Base-by-base conservation (phyloP, 2,329 filamentous ascomycete species). In the Lasiodiplodia sp. region DNA sequence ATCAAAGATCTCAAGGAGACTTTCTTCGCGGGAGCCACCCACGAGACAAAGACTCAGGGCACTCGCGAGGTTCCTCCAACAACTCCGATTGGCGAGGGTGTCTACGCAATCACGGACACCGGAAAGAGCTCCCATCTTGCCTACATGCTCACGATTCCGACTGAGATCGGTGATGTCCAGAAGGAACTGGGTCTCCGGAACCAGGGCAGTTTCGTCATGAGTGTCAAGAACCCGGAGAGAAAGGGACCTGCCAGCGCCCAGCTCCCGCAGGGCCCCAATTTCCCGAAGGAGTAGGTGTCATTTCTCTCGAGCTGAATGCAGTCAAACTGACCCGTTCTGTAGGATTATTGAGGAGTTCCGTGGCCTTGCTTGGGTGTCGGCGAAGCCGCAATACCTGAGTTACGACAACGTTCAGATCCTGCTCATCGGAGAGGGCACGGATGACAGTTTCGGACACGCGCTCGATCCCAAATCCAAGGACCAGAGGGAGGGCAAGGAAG, bases 81-180 rank as follows among this genome's bases (percentile, higher is more conserved):
- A 1, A 90, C 87, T 0, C 92, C 92, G 0, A 84, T 94, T n/a
- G 94, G 89, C 0, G 93, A 97, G 77, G 94, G 94, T 0, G 88
- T 97, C 0, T 97, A 97, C 73, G 91, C 91, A 0, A 89, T 97
- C 65, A 93, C 91, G 0, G 88, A 86, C 2, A 92, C 90, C 0
- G 89, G 88, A 1, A 84, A 89, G 0, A 87, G 91, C 58, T 92
- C 89, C 2, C 93, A 97, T 73, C 83, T 97, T 10, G 91, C 87
- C 0, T 97, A 97, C 75, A 86, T 94, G 69, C 82, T 94, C 58
- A 97, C 92, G 0, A 85, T 95, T 34, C 93, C 93, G 0, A 81
- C 86, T 3, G 82, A 91, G 69, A 77, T 92, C 1, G 90, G 89
- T 0, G 87, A 93, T 62, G 85, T 96, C 0, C 93, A 97, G 78